Percentiles rank a stretch among this genome's conserved stretches.
Evolutionary conservation across 768 basidiomycete genomes (phyloP).

Genomic region (Lactarius sp.): DNA sequence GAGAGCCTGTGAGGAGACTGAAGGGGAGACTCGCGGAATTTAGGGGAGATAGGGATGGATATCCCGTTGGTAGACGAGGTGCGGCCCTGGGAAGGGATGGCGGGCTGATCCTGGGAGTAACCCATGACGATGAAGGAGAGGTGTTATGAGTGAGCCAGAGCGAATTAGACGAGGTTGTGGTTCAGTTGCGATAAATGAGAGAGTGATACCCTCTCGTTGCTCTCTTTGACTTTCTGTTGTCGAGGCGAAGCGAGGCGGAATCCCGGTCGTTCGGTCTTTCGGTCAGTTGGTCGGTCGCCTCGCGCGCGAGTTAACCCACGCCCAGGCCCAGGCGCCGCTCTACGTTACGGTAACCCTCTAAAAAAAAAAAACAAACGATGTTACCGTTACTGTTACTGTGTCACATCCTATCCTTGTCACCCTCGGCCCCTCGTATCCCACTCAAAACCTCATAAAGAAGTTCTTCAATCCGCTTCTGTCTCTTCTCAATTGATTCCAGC

Average conservation of each 20-base stretch:
- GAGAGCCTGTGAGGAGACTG: constrained; percentile 17
- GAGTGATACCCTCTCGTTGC: constrained; percentile 3
- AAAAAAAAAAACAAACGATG: neutral
- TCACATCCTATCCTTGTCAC: neutral
- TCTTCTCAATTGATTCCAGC: constrained; percentile 40
- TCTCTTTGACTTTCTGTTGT: constrained; percentile 1
- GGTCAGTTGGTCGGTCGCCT: constrained; percentile 6
- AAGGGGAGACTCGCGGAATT: constrained; percentile 9
- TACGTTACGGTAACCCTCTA: neutral
- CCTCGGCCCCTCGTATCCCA: neutral
- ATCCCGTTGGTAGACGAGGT: constrained; percentile 5
- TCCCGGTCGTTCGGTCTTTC: constrained; percentile 6
- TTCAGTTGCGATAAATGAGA: neutral
- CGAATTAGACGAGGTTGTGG: neutral
- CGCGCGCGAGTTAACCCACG: neutral
- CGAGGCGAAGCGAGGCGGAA: constrained; percentile 11
- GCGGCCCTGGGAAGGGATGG: constrained; percentile 4
- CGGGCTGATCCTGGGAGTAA: constrained; percentile 23
- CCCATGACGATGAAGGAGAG: constrained; percentile 14
- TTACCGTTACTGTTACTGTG: neutral
- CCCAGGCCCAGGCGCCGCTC: neutral
- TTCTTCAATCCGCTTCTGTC: constrained; percentile 47
- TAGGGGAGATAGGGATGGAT: constrained; percentile 16
- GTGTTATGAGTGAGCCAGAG: constrained; percentile 13
- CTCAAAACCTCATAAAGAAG: constrained; percentile 32